These are phyloP conservation scores for Hansfordia pulvinata DNA, from an alignment of 2,329 filamentous ascomycete genomes.

Conservation along the genomic window DNA sequence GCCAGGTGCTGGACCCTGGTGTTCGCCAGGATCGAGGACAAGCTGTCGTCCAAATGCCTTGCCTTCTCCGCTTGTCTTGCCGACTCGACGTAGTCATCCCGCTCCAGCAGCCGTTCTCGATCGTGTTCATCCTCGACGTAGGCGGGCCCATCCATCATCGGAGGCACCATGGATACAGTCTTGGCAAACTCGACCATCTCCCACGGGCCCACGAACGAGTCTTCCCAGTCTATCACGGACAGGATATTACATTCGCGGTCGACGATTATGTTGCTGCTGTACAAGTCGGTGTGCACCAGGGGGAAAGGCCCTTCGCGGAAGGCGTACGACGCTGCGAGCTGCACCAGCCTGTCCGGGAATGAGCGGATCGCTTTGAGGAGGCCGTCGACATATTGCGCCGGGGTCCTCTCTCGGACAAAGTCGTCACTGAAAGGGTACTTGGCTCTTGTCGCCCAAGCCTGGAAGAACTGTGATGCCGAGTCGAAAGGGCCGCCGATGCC, in stretches of 20 bases:
- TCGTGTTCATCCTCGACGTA: no score
- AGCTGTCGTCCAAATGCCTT: no score
- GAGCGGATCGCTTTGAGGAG: slow-evolving; percentile 6
- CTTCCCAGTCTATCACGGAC: slow-evolving; percentile 19
- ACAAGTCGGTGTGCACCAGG: slow-evolving; percentile 16
- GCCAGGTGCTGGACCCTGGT: no score
- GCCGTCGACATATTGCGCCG: slow-evolving; percentile 4
- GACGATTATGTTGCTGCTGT: slow-evolving; percentile 18
- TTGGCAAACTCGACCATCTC: slow-evolving; percentile 10
- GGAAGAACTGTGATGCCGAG: slow-evolving; percentile 9
- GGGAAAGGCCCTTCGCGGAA: slow-evolving; percentile 19
- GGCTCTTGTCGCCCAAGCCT: slow-evolving; percentile 8
- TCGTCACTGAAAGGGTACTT: slow-evolving; percentile 7
- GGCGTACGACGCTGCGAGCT: no score
- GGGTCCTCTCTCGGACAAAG: slow-evolving; percentile 5
- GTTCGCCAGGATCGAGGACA: no score
- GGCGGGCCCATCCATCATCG: no score
- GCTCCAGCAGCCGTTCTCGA: no score
- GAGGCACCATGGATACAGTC: no score
- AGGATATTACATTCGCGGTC: slow-evolving; percentile 11
- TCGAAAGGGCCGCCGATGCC: slow-evolving; percentile 10
- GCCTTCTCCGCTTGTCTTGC: no score
- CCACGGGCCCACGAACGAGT: slow-evolving; percentile 11
- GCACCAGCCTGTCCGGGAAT: slow-evolving; percentile 3
- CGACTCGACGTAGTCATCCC: no score